Evolutionary conservation across 2,329 filamentous ascomycete species (phyloP).

Genomic region (Aureobasidium mangrovei): DNA sequence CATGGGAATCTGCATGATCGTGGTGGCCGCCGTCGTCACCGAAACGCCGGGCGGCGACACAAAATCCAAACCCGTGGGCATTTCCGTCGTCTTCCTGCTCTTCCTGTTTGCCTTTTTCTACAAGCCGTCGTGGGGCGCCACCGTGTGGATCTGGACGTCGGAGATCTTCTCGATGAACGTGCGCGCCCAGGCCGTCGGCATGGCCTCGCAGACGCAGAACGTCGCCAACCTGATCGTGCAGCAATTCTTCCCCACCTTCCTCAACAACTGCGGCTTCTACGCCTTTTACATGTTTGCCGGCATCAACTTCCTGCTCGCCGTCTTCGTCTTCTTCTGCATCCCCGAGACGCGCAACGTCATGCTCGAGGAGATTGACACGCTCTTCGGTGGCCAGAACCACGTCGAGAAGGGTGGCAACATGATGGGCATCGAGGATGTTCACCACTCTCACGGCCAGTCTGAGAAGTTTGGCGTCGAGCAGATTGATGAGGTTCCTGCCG

Average conservation of each 20-base stretch:
- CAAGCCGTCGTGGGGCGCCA: constrained; percentile 62
- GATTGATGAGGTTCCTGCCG: background rate
- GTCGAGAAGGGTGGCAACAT: constrained; percentile 46
- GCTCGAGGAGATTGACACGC: constrained; percentile 48
- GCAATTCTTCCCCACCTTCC: constrained; percentile 62
- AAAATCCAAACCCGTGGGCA: constrained; percentile 53
- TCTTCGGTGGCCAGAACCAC: constrained; percentile 50
- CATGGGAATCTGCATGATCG: constrained; percentile 63
- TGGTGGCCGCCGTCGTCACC: constrained; percentile 50
- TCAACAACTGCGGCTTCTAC: constrained; percentile 49
- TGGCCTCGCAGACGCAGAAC: constrained; percentile 50
- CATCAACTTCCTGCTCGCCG: constrained; percentile 34
- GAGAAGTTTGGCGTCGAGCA: constrained; percentile 4
- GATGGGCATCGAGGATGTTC: constrained; percentile 28
- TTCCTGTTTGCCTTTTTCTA: constrained; percentile 41
- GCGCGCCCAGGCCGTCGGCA: constrained; percentile 61
- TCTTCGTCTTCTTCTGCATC: constrained; percentile 35
- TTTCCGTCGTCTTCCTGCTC: constrained; percentile 59
- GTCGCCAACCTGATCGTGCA: constrained; percentile 60
- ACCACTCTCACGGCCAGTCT: constrained; percentile 22
- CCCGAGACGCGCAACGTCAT: constrained; percentile 38
- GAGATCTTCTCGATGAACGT: constrained; percentile 65
- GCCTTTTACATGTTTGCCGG: constrained; percentile 49
- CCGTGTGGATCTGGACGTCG: constrained; percentile 62
- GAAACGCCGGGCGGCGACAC: constrained; percentile 45